A percentile compares a stretch with the other conserved stretches of the same genome.
phyloP scores from a whole-genome alignment of 768 basidiomycete genomes.

The Amanita molliuscula region DNA sequence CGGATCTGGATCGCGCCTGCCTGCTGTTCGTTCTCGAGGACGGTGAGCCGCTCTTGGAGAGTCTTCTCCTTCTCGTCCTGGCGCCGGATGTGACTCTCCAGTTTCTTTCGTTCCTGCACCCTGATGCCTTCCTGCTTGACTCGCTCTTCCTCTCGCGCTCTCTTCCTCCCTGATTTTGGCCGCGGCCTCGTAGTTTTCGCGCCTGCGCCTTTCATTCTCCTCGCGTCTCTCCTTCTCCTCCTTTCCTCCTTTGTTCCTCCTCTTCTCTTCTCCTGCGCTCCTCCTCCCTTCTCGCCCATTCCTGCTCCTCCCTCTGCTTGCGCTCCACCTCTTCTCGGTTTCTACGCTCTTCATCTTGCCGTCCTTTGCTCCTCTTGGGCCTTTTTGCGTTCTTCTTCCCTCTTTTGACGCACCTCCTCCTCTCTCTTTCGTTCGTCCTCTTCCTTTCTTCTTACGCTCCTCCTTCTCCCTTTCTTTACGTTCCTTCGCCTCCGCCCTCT shows the following conservation, averaged over 20 bases:
- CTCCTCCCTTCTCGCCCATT: not conserved
- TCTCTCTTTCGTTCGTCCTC: not conserved
- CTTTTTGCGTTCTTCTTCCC: not conserved
- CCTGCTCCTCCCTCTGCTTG: not conserved
- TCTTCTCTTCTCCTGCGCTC: not conserved
- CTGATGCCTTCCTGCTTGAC: not conserved
- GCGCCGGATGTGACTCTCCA: not conserved
- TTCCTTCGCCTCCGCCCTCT: not conserved
- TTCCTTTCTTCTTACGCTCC: not conserved
- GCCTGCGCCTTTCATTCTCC: not conserved
- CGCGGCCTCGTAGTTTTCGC: constrained; percentile 3
- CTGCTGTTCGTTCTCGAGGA: constrained; percentile 2
- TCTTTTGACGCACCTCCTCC: not conserved
- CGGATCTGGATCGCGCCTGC: not conserved
- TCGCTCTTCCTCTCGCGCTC: constrained; percentile 5
- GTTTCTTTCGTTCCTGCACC: constrained; percentile 1
- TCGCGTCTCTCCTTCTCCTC: not conserved
- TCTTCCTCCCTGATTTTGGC: constrained; percentile 3
- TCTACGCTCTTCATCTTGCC: not conserved
- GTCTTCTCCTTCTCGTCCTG: not conserved
- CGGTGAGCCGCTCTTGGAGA: not conserved
- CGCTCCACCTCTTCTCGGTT: not conserved
- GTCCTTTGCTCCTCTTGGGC: not conserved
- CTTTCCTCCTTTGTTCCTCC: not conserved
- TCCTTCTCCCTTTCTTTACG: not conserved